These are phyloP conservation scores for Lactarius quietus DNA, from an alignment of 768 basidiomycete species.

Conservation along the genomic window DNA sequence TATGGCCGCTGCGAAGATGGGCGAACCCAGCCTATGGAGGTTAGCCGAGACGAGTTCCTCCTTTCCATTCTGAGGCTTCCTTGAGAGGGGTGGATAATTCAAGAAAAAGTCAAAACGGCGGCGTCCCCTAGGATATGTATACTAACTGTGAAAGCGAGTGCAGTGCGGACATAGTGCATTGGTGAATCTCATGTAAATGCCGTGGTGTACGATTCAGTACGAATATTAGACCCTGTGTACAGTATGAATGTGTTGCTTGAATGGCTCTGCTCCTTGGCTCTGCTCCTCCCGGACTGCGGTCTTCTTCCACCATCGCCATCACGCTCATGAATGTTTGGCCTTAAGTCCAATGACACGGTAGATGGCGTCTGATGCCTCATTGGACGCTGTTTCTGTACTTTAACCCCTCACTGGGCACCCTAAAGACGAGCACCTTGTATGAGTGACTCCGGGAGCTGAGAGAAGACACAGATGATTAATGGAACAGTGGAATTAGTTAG, in stretches of 20 bases:
- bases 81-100: background rate
- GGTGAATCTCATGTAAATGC: background rate
- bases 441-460: background rate
- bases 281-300: too few species aligned
- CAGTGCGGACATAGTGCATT: background rate
- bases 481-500: background rate
- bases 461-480: background rate
- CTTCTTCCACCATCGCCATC: too few species aligned
- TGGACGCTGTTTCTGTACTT: too few species aligned
- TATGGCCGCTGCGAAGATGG: constrained; percentile 1
- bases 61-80: constrained; percentile 1
- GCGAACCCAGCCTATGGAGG: background rate
- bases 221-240: background rate
- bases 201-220: background rate
- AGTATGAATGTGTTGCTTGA: background rate
- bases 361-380: too few species aligned
- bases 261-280: too few species aligned
- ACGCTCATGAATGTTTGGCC: too few species aligned
- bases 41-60: constrained; percentile 12
- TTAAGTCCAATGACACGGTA: too few species aligned
- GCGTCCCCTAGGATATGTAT: background rate
- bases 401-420: background rate
- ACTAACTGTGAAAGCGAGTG: background rate
- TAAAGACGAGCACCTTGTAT: background rate
- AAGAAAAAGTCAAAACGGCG: too few species aligned